Percentiles rank a stretch among this genome's conserved stretches.
phyloP scores from a whole-genome alignment of 371 early-diverging fungal species.

The Massospora cicadina region DNA sequence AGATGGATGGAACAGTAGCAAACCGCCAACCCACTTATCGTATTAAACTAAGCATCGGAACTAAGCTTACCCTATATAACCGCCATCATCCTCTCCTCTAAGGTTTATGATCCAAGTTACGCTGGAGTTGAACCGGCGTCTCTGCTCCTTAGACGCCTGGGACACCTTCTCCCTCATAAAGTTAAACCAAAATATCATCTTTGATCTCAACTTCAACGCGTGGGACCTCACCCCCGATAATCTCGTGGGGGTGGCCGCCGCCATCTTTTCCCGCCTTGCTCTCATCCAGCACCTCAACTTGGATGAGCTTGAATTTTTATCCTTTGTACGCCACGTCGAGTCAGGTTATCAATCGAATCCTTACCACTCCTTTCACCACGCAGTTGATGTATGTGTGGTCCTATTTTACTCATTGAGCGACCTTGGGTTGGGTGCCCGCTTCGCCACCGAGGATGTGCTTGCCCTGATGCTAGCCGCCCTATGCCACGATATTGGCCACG shows the following conservation, averaged over 20 bases:
- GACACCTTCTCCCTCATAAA: background rate
- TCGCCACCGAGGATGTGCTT: conserved; percentile 48
- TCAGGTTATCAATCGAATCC: conserved; percentile 56
- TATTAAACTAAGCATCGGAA: background rate
- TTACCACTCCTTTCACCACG: conserved; percentile 80
- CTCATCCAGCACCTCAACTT: background rate
- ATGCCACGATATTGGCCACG: conserved; percentile 82
- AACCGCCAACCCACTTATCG: background rate
- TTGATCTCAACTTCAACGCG: conserved; percentile 7
- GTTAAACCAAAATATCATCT: background rate
- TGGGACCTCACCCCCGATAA: conserved; percentile 5
- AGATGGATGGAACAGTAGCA: background rate
- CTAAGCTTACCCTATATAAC: background rate
- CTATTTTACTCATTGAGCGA: conserved; percentile 50
- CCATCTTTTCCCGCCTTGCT: background rate
- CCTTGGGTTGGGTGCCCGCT: conserved; percentile 34
- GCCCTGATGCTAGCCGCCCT: conserved; percentile 61
- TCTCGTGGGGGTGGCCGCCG: background rate
- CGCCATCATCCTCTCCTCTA: background rate
- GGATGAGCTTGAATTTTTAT: conserved; percentile 30
- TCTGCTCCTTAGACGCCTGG: conserved; percentile 1
- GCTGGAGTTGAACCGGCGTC: background rate
- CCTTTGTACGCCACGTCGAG: conserved; percentile 66
- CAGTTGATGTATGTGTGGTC: conserved; percentile 68
- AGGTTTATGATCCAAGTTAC: background rate